A percentile compares a stretch with the other conserved stretches of the same genome.
Conservation (phyloP, 495 filamentous ascomycete species). For the Aspergillus campestris region DNA sequence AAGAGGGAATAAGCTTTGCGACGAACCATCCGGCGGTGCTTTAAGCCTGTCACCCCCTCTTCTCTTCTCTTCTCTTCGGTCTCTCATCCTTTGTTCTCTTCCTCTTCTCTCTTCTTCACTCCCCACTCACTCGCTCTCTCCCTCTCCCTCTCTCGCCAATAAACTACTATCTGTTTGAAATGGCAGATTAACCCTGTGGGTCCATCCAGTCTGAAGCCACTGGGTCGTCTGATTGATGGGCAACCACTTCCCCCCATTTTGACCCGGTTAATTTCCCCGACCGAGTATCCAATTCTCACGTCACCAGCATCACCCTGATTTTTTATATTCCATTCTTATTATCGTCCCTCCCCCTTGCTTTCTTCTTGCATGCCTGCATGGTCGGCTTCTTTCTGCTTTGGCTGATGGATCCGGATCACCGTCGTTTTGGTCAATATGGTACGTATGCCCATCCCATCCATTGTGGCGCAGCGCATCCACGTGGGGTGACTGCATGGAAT, state of each 20-base stretch:
- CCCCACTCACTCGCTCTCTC: neutral
- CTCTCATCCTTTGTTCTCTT: neutral
- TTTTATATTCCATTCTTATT: neutral
- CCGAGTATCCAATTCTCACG: no score
- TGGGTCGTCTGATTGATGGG: neutral
- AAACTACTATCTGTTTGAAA: no score
- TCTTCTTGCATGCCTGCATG: neutral
- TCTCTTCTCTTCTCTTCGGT: slow-evolving; percentile 1
- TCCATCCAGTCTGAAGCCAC: no score
- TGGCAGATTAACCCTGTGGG: no score
- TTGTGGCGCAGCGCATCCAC: no score
- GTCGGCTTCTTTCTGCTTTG: neutral
- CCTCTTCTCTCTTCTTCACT: neutral
- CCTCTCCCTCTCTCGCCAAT: neutral
- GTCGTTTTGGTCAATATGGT: slow-evolving; percentile 25
- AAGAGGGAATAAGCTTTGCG: neutral
- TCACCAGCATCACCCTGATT: no score
- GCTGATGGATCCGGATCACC: slow-evolving; percentile 34
- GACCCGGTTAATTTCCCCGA: no score
- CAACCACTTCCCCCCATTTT: neutral
- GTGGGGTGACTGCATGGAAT: no score
- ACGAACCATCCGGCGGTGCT: neutral
- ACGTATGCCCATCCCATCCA: slow-evolving; percentile 4
- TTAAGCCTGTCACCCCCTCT: slow-evolving; percentile 1
- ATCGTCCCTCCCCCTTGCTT: neutral